Base-by-base conservation (phyloP, 805 yeast species). In the Spathaspora sp. region DNA sequence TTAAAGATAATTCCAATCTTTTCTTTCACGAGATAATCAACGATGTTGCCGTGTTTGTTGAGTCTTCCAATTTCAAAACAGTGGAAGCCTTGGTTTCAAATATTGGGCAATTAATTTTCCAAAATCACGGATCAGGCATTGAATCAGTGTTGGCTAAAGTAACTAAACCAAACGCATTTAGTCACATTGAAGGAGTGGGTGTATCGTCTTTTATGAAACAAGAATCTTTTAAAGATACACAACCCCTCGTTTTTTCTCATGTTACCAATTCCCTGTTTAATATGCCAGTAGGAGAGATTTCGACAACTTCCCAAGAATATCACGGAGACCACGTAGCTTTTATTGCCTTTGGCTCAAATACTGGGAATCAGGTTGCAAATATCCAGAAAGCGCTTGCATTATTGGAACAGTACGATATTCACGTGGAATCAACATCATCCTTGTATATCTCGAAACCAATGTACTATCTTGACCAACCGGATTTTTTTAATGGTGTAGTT, bases 361-460 rank as follows among this genome's bases (percentile, higher is more conserved):
- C 80, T 40, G 98, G 97, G 0, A 76, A 87, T 56, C 86, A 85
- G 47, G 61, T 89, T 8, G 64, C 62, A 2, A 87, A 89, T 61
- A 86, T 94, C 44, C 53, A 66, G 8, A 57, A 57, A 14, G 86
- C 97, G 0, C 64, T 89, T 6, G 65, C 67, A 0, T 71, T 77
- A 46, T 68, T 89, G 14, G 62, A 66, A 31, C 46, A 65, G 4
- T 61, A 72, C 9, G 62, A 64, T 0, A 73, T 88, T 17, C 57
- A 66, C 11, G 79, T 94, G 0, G 52, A 75, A 2, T 73, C 79
- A 2, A 80, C 93, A 0, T 92, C 98, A 0, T 82, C 96, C 0
- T 69, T 93, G 50, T 94, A 89, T 66, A 83, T 86, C 52, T 89
- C 97, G 18, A 89, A 86, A 59, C 98, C 99, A 40, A 93, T 94